Evolutionary conservation across 805 yeast genomes (phyloP), one percentile per base, ranked within the genome.

Genomic region (Kregervanrija pseudodelftensis): DNA sequence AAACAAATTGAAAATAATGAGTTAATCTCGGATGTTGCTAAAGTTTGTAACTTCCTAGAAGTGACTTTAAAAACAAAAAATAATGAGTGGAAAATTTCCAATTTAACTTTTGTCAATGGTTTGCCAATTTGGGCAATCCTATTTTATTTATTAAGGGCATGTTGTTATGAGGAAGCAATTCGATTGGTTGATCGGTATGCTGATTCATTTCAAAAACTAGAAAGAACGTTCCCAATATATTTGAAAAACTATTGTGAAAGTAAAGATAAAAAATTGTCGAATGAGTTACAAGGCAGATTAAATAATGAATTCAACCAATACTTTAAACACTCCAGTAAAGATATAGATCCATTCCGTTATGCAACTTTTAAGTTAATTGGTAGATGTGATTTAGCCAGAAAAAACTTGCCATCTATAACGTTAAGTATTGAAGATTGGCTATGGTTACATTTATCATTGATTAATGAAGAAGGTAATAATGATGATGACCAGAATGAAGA

Each of bases 111-210:
- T 44, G 80, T 88, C 17, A 90, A 91, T 63, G 89, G 89, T 13
- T 69, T 77, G 1, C 98, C 98, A 9, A 77, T 93, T n/a, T 91
- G 99, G 99, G 96, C 96, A 0, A 66, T 88, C 34, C 66, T 93
- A 10, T 93, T 84, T 60, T 91, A 86, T 63, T 69, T 91, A 49
- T 62, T 93, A 42, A 79, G 99, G 57, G 81, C 91, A 3, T 98
- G 99, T 2, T 76, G 85, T 51, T 66, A 77, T 50, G 68, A 77
- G 39, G 98, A 90, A 52, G 96, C 96, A 0, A 66, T 85, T 31
- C 80, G 79, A 34, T 75, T 85, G 42, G 80, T 86, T 2, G 56
- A 71, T 5, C 74, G 76, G 40, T 78, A 86, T 57, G 77, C 75
- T 49, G 80, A 80, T 36, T 76, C 84, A 14, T 87, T 93, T 64